These are phyloP conservation scores for Kwoniella dejecticola DNA, from an alignment of 768 basidiomycete species.

Conservation along the genomic window DNA sequence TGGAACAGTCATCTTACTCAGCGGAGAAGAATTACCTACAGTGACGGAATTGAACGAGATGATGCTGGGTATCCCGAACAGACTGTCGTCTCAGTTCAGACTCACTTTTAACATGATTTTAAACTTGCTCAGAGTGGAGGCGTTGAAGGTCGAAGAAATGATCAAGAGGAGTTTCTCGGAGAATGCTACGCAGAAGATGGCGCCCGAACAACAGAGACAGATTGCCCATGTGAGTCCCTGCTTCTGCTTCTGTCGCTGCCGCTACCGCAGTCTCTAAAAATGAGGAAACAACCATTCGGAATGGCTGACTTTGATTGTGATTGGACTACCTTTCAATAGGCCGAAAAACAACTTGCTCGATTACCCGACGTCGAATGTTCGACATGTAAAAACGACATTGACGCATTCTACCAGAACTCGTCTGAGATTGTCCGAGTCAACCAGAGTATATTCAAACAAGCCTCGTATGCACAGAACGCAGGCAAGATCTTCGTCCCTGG, in stretches of 20 bases:
- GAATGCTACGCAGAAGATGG: slow-evolving; percentile 85
- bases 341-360: slow-evolving; percentile 67
- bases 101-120: slow-evolving; percentile 99
- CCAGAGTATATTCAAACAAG: slow-evolving; percentile 65
- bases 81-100: slow-evolving; percentile 92
- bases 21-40: slow-evolving; percentile 81
- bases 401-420: slow-evolving; percentile 72
- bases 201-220: slow-evolving; percentile 90
- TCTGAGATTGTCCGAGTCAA: slow-evolving; percentile 67
- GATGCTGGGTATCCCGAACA: slow-evolving; percentile 92
- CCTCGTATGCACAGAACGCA: slow-evolving; percentile 65
- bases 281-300: too few relatives aligned
- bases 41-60: slow-evolving; percentile 76
- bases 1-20: slow-evolving; percentile 86
- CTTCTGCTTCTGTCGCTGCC: too few relatives aligned
- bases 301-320: background rate
- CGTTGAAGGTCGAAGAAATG: slow-evolving; percentile 96
- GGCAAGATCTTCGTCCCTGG: slow-evolving; percentile 70
- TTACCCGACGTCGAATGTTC: slow-evolving; percentile 70
- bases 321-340: slow-evolving; percentile 58
- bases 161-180: slow-evolving; percentile 99
- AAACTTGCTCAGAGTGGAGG: slow-evolving; percentile 93
- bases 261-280: too few relatives aligned
- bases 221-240: slow-evolving; percentile 77
- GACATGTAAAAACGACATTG: slow-evolving; percentile 71